phyloP scores from a whole-genome alignment of 179 eudicot genomes.

The Camellia oleifera region DNA sequence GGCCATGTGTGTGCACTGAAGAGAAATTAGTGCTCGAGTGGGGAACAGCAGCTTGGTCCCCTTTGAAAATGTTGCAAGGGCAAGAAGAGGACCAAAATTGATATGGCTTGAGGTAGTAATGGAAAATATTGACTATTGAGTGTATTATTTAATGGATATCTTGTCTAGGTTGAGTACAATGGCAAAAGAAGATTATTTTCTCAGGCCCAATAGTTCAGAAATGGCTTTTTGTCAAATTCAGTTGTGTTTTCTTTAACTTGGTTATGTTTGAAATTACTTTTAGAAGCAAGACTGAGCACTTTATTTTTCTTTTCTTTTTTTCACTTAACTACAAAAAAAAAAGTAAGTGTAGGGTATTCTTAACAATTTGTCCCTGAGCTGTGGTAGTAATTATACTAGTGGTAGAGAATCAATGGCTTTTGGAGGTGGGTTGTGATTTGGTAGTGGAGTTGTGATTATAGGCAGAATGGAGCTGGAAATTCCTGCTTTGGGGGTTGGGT shows the following conservation, averaged over 20 bases:
- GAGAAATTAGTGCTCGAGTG: neutral
- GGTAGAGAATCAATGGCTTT: neutral
- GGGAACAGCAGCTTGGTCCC: constrained; percentile 7
- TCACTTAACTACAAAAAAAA: neutral
- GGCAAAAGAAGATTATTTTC: neutral
- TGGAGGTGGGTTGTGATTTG: neutral
- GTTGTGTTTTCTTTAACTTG: constrained; percentile 1
- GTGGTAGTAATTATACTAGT: neutral
- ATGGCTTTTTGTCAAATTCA: neutral
- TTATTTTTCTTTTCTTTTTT: neutral
- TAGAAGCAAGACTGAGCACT: neutral
- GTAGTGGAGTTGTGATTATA: too few species aligned
- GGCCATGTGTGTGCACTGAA: neutral
- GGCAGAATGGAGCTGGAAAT: too few species aligned
- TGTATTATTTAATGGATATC: too few species aligned
- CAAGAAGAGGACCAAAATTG: neutral
- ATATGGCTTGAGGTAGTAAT: neutral
- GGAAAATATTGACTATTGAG: too few species aligned
- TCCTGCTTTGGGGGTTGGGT: too few species aligned
- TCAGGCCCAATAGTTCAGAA: neutral
- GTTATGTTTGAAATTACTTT: neutral
- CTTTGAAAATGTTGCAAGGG: neutral
- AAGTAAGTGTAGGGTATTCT: neutral
- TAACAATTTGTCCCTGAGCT: too few species aligned
- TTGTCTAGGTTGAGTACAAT: too few species aligned